phyloP scores from a whole-genome alignment of 129 eudicot genomes.

The Saussurea involucrata region DNA sequence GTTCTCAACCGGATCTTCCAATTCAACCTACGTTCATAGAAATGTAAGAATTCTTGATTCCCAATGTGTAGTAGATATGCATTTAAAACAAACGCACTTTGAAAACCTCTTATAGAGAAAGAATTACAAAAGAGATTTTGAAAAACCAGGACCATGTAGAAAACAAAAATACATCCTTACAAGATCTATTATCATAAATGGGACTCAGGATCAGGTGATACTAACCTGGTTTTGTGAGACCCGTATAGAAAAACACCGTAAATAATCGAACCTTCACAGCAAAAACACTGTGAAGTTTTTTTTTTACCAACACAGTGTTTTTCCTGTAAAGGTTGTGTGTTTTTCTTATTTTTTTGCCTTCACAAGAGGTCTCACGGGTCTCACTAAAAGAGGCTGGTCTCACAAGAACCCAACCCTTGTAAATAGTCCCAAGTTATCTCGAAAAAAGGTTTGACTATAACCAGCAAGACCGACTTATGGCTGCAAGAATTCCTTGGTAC shows the following conservation, averaged over 20 bases:
- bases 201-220: too few species aligned
- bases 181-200: not conserved
- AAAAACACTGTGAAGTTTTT: too few species aligned
- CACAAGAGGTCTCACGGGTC: too few species aligned
- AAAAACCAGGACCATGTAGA: not conserved
- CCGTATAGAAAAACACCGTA: too few species aligned
- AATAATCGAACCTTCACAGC: too few species aligned
- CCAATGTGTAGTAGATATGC: not conserved
- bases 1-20: conserved; percentile 75
- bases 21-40: conserved; percentile 37
- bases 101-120: not conserved
- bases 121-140: not conserved
- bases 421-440: not conserved
- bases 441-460: not conserved
- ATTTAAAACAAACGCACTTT: not conserved
- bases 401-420: too few species aligned
- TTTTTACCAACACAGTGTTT: too few species aligned
- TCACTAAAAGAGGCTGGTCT: too few species aligned
- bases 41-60: not conserved
- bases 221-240: too few species aligned
- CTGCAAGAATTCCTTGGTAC: not conserved
- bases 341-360: too few species aligned
- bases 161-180: not conserved
- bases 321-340: too few species aligned
- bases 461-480: not conserved